These are phyloP conservation scores for Prunus davidiana DNA, from an alignment of 306 rosid species.

Conservation along the genomic window DNA sequence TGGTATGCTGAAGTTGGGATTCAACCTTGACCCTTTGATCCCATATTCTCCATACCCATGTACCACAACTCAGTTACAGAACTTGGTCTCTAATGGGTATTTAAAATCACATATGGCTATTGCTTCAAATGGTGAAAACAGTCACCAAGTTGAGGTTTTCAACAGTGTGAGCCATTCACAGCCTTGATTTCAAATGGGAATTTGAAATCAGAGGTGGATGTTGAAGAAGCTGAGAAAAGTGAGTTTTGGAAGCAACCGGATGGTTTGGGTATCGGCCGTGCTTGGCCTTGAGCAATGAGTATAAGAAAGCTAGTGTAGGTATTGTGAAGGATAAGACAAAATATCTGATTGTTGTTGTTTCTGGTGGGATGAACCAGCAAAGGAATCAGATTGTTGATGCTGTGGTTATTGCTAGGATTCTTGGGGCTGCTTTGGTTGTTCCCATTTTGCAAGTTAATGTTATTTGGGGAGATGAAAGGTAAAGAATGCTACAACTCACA, in stretches of 20 bases:
- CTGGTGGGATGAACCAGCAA: conserved; percentile 98
- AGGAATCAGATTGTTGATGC: conserved; percentile 99
- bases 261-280: conserved; percentile 83
- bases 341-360: conserved; percentile 81
- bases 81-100: conserved; percentile 26
- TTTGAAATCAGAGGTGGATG: conserved; percentile 29
- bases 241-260: conserved; percentile 89
- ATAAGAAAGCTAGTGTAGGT: conserved; percentile 45
- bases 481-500: neutral
- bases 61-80: conserved; percentile 28
- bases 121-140: conserved; percentile 18
- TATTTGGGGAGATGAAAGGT: conserved; percentile 99
- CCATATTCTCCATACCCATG: conserved; percentile 57
- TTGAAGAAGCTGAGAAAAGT: conserved; percentile 12
- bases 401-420: conserved; percentile 94
- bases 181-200: conserved; percentile 31
- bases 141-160: conserved; percentile 21
- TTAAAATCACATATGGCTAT: conserved; percentile 26
- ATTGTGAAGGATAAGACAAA: conserved; percentile 53
- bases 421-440: conserved; percentile 91
- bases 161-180: neutral
- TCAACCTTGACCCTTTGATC: conserved; percentile 37
- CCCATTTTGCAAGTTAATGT: conserved; percentile 93
- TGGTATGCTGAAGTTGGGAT: conserved; percentile 60
- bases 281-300: conserved; percentile 57